A percentile compares a stretch with the other conserved stretches of the same genome.
Evolutionary conservation across 805 yeast genomes (phyloP).

Genomic region (Brettanomyces bruxellensis): DNA sequence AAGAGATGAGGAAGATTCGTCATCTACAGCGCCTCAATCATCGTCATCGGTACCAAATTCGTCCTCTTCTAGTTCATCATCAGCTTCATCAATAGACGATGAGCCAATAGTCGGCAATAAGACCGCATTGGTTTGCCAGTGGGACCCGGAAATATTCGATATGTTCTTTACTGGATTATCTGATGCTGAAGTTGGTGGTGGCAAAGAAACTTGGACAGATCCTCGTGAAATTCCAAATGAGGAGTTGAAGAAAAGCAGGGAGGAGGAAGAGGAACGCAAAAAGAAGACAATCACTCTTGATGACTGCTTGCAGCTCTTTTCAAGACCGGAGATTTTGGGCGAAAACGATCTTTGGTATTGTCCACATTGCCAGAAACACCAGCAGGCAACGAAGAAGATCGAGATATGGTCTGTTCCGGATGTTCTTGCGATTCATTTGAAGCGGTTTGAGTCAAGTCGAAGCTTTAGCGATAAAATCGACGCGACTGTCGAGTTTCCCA

Average conservation of each 20-base stretch:
- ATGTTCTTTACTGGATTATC: constrained; percentile 43
- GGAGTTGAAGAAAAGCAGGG: constrained; percentile 42
- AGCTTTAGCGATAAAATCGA: constrained; percentile 86
- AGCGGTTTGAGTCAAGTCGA: constrained; percentile 78
- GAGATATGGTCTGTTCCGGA: constrained; percentile 95
- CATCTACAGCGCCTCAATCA: neutral
- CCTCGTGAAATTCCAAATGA: constrained; percentile 43
- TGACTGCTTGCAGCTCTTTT: constrained; percentile 68
- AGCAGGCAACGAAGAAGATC: constrained; percentile 84
- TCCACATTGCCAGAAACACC: constrained; percentile 79
- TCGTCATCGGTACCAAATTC: neutral
- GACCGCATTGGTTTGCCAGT: constrained; percentile 53
- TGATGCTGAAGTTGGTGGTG: constrained; percentile 34
- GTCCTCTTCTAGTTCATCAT: neutral
- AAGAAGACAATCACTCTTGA: constrained; percentile 45
- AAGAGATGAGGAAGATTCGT: no score
- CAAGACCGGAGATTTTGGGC: constrained; percentile 77
- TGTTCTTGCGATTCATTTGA: constrained; percentile 78
- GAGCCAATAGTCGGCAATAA: constrained; percentile 21
- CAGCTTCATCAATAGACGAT: constrained; percentile 7
- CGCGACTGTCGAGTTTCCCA: constrained; percentile 79
- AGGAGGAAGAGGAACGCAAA: constrained; percentile 18
- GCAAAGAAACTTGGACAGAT: constrained; percentile 46
- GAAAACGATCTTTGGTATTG: constrained; percentile 93
- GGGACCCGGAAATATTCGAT: constrained; percentile 43